Base-by-base conservation (phyloP, 345 rosid genomes). In the Diplotaxis tenuifolia region DNA sequence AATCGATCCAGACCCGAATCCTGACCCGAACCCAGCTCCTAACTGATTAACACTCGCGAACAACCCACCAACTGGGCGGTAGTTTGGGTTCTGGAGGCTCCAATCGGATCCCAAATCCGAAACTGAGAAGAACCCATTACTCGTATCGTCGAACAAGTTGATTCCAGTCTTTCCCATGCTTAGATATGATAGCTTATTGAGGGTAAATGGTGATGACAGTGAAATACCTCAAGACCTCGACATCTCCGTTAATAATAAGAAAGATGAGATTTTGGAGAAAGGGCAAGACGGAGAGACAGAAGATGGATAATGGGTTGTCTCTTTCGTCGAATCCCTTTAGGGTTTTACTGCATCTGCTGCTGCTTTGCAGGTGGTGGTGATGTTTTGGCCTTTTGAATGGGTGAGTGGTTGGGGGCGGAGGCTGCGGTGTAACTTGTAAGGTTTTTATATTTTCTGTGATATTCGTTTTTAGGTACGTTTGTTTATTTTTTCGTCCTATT, bases 41-140 rank as follows among this genome's bases (percentile, higher is more conserved):
- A 87, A 74, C 68, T 86, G 96, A 65, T 89, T 83, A 31, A 93
- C 91, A 64, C 93, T 87, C 0, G 98, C 96, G 75, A 90, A 93
- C 9, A 93, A 83, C 14, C 90, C 96, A 29, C 89, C 89, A 28
- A 86, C 75, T 9, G 10, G 84, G 22, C 73, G 70, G 49, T 75
- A 73, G 15, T 74, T 77, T 7, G 71, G 80, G 52, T 78, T 85
- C 25, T 76, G 68, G 6, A 28, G 63, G 20, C 77, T 66, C 88
- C 86, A 84, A 18, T 79, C 89, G 56, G 80, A 85, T 61, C 86
- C 96, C 82, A 83, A 78, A 73, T 83, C 80, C 42, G 84, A 82
- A 18, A 87, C 61, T 4, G 93, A 85, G 77, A 85, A 84, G 60
- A 85, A 67, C 21, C 85, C 93, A 57, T 78, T 87, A 9, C 65